phyloP scores from a whole-genome alignment of 2,329 filamentous ascomycete species.

The Eurotiales sp. region DNA sequence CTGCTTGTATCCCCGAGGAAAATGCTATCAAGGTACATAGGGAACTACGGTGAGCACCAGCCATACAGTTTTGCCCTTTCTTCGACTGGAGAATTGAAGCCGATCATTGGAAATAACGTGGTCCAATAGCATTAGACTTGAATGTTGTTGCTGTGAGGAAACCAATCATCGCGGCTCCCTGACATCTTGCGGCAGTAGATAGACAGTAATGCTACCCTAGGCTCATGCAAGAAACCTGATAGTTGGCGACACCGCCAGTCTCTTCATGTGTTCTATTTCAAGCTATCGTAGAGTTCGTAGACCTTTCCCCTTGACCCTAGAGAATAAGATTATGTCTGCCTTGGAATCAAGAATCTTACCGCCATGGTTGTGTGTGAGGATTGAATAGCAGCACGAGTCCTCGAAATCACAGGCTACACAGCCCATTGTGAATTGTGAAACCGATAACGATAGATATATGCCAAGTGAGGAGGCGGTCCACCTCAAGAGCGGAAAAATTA shows the following conservation, averaged over 20 bases:
- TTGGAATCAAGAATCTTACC: too few species aligned
- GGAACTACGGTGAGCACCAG: neutral
- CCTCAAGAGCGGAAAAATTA: too few species aligned
- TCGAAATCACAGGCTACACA: too few species aligned
- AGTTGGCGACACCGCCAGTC: neutral
- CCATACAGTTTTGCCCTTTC: neutral
- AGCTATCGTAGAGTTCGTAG: neutral
- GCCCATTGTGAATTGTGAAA: too few species aligned
- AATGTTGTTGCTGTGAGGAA: neutral
- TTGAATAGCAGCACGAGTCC: too few species aligned
- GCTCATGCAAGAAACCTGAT: constrained; percentile 1
- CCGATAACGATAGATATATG: too few species aligned
- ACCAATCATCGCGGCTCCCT: neutral
- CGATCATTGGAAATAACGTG: neutral
- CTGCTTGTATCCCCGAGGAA: neutral
- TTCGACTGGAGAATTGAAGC: neutral
- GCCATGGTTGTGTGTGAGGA: too few species aligned
- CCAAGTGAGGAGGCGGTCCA: too few species aligned
- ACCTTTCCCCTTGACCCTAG: too few species aligned
- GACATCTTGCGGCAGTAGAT: neutral
- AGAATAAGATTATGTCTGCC: too few species aligned
- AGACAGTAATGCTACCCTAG: neutral
- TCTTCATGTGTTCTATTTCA: neutral
- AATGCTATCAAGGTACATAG: neutral
- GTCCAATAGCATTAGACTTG: constrained; percentile 3